phyloP scores from a whole-genome alignment of 1,284 basidiomycete genomes.

The Rhodotorula sp. region DNA sequence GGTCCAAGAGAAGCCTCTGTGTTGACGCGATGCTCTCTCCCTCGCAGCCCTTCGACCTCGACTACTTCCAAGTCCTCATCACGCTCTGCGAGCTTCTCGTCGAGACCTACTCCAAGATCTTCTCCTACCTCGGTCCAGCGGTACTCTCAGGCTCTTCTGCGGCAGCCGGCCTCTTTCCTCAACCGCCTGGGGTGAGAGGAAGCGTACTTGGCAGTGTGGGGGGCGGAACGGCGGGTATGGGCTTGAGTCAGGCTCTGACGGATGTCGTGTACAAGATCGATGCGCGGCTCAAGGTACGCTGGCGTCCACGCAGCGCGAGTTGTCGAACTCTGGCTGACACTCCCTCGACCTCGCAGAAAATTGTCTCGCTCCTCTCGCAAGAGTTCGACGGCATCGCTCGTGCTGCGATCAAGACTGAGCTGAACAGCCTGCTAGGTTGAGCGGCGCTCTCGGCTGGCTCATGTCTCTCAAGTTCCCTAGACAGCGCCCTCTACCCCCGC shows the following conservation, averaged over 20 bases:
- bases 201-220: conserved; percentile 49
- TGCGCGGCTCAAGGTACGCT: conserved; percentile 70
- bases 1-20: too few species aligned
- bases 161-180: conserved; percentile 3
- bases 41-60: conserved; percentile 71
- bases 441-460: background rate
- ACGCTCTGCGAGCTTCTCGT: conserved; percentile 81
- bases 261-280: conserved; percentile 77
- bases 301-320: background rate
- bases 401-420: conserved; percentile 72
- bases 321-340: background rate
- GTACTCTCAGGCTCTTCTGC: conserved; percentile 57
- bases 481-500: background rate
- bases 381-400: conserved; percentile 77
- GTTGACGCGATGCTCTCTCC: background rate
- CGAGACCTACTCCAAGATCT: conserved; percentile 79
- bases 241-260: conserved; percentile 47
- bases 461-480: background rate
- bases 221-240: conserved; percentile 3
- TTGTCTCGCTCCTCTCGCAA: conserved; percentile 68
- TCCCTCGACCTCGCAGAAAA: conserved; percentile 61
- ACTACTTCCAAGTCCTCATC: conserved; percentile 80
- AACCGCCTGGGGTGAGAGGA: conserved; percentile 55
- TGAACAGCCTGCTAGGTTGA: conserved; percentile 57
- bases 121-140: conserved; percentile 63